phyloP scores from a whole-genome alignment of 768 basidiomycete genomes.

The Lactarius evosmus region DNA sequence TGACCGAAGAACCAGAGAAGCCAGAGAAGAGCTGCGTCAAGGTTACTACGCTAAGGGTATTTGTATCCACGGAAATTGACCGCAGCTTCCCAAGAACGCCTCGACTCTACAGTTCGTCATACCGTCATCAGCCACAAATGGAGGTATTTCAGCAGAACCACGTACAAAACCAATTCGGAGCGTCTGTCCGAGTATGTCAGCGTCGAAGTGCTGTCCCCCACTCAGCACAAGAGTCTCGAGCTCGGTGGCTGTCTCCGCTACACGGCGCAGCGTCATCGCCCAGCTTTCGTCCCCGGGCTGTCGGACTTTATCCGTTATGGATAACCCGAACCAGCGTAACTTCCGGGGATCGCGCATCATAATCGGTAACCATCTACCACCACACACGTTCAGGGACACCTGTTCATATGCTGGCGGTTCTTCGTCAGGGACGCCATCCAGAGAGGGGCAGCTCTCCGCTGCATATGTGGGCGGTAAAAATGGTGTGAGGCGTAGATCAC shows the following conservation, averaged over 20 bases:
- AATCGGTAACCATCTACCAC: slow-evolving; percentile 6
- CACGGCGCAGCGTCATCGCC: slow-evolving; percentile 3
- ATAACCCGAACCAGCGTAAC: slow-evolving; percentile 19
- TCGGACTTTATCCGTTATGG: not conserved
- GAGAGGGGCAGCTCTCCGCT: not conserved
- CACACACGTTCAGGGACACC: slow-evolving; percentile 4
- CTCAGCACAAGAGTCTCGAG: slow-evolving; percentile 18
- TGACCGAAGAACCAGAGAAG: slow-evolving; percentile 16
- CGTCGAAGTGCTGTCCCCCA: not conserved
- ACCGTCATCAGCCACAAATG: not conserved
- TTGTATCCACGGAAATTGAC: slow-evolving; percentile 10
- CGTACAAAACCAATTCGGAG: slow-evolving; percentile 15
- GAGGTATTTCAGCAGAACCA: not conserved
- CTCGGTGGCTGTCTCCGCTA: slow-evolving; percentile 10
- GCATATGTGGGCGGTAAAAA: not conserved
- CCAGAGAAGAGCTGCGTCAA: slow-evolving; percentile 15
- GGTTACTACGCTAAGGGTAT: not conserved
- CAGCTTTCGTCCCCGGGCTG: not conserved
- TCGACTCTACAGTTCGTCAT: not conserved
- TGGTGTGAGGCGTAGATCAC: slow-evolving; percentile 1
- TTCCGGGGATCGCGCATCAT: slow-evolving; percentile 12
- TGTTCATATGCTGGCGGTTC: slow-evolving; percentile 7
- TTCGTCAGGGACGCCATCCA: not conserved
- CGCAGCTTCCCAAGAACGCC: slow-evolving; percentile 16
- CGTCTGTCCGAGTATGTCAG: slow-evolving; percentile 8